phyloP scores from a whole-genome alignment of 176 grass and related monocot species.

The Pontederia crassipes region DNA sequence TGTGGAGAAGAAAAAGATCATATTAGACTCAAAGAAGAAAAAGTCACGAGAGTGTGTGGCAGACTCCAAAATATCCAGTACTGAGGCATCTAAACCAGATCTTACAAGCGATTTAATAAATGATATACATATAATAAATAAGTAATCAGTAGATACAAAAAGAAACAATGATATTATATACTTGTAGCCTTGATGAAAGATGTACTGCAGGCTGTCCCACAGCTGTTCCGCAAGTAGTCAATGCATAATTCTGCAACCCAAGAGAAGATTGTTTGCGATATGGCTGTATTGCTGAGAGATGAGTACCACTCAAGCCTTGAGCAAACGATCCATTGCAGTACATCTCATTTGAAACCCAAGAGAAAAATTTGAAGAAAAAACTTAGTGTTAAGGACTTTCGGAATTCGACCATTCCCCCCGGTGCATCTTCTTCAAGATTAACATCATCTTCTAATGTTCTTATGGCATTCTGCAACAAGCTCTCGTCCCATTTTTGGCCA shows the following conservation, averaged over 20 bases:
- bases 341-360: conserved; percentile 67
- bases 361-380: conserved; percentile 99
- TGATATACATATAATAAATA: not conserved
- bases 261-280: conserved; percentile 31
- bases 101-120: not conserved
- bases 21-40: not conserved
- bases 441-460: conserved; percentile 78
- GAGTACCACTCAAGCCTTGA: conserved; percentile 32
- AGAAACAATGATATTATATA: conserved; percentile 13
- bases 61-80: too few species aligned
- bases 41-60: too few species aligned
- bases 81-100: too few species aligned
- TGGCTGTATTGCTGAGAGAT: conserved; percentile 59
- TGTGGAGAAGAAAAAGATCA: too few species aligned
- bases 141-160: not conserved
- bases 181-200: conserved; percentile 86
- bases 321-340: conserved; percentile 44
- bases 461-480: conserved; percentile 42
- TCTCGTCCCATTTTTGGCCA: conserved; percentile 54
- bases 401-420: conserved; percentile 97
- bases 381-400: conserved; percentile 83
- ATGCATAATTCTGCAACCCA: conserved; percentile 70
- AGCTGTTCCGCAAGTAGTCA: conserved; percentile 60
- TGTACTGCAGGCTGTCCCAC: conserved; percentile 75
- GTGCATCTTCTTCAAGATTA: conserved; percentile 60